These are phyloP conservation scores for Candida wancherniae DNA, from an alignment of 805 yeast genomes.

Conservation along the genomic window DNA sequence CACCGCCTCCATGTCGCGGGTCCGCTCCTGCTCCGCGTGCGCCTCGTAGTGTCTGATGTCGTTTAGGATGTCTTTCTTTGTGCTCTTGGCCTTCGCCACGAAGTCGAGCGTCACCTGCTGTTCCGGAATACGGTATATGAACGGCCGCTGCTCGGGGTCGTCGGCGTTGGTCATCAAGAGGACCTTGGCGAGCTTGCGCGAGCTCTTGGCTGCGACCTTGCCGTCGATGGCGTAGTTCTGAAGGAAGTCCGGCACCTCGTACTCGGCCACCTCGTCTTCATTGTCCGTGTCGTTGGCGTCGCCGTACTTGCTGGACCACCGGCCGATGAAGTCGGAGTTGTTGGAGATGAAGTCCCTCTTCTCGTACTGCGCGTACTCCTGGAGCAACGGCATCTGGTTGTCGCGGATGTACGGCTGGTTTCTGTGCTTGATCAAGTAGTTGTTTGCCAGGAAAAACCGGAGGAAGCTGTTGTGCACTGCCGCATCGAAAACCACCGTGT, in stretches of 20 bases:
- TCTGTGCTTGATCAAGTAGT: conserved; percentile 28
- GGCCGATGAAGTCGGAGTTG: conserved; percentile 8
- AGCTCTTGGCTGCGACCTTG: conserved; percentile 31
- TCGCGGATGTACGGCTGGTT: conserved; percentile 29
- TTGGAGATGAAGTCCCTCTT: conserved; percentile 18
- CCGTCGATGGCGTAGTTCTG: conserved; percentile 26
- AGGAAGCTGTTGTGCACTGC: conserved; percentile 33
- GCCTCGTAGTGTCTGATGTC: conserved; percentile 24
- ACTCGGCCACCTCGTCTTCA: conserved; percentile 19
- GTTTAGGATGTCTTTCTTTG: conserved; percentile 17
- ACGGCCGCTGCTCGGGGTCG: conserved; percentile 30
- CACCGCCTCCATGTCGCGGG: conserved; percentile 9
- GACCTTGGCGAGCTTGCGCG: conserved; percentile 10
- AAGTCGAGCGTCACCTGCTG: conserved; percentile 67
- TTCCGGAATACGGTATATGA: conserved; percentile 64
- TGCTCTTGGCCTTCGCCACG: conserved; percentile 37
- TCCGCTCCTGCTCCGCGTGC: conserved; percentile 2
- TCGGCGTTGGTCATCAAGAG: conserved; percentile 15
- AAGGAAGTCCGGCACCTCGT: conserved; percentile 34
- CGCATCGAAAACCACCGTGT: conserved; percentile 52
- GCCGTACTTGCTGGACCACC: conserved; percentile 13
- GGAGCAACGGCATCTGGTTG: conserved; percentile 18
- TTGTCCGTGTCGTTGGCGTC: conserved; percentile 32
- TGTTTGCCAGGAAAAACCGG: conserved; percentile 24
- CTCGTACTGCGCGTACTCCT: conserved; percentile 29